Base-by-base conservation (phyloP, 2,329 filamentous ascomycete species). In the Hypoxylon sp. region DNA sequence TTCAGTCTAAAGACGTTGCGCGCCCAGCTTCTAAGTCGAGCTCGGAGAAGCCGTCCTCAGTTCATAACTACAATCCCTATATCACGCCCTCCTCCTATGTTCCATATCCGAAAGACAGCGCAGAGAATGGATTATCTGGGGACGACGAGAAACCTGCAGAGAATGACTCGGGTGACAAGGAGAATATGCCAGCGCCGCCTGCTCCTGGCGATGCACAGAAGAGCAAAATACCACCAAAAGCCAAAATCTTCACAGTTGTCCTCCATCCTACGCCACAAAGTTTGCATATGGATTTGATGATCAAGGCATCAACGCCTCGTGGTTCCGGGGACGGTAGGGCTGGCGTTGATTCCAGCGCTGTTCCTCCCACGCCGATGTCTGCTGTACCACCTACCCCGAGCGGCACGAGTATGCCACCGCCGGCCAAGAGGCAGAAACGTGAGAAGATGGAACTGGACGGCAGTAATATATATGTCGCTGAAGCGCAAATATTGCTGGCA, bases 21-120 rank as follows among this genome's bases (percentile, higher is more conserved):
- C 85, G 82, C 52, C 83, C 81, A 54, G 82, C 82, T 25, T 83
- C 87, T 1, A 82, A 85, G 19, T 86, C 87, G 34, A 89, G 84
- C 70, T 90, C 90, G 57, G 86, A 86, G 39, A 81, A 85, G 2
- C 88, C 90, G 9, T 95, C 92, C 68, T 97, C 94, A 0, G 90
- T 99, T 46, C 94, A 99, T 78, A 97, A 97, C 77, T 92, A 94
- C 77, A 97, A 94, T 74, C 89, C 90, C 65, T 96, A 93, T 74
- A 85, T 98, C 50, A 97, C 94, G 0, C 96, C 95, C 0, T 98
- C 96, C 0, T 88, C 94, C 0, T 94, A 91, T 76, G 91, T 88
- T 0, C 90, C 93, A 0, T 97, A 90, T 75, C 93, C 90, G 45
- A 86, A 85, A 67, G 83, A 85, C 73, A 81, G 74, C 14, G 65